Conservation (phyloP, 2,329 filamentous ascomycete genomes). For the Clonostachys byssicola region DNA sequence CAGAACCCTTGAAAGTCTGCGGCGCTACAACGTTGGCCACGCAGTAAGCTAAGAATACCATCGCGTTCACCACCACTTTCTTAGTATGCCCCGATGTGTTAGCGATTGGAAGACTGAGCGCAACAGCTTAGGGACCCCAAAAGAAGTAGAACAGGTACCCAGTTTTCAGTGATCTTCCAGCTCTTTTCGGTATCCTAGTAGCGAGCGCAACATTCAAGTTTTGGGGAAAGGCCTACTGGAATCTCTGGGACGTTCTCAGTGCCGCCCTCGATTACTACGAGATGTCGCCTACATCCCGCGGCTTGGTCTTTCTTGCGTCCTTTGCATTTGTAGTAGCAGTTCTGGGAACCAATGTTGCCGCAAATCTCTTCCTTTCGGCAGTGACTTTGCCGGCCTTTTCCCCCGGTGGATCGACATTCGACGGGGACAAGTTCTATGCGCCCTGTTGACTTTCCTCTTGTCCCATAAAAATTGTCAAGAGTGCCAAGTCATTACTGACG, state of each 20-base stretch:
- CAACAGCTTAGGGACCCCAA: neutral
- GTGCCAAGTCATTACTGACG: conserved; percentile 12
- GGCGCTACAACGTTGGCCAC: too few relatives aligned
- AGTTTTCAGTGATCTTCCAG: conserved; percentile 14
- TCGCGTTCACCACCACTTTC: too few relatives aligned
- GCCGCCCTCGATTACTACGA: conserved; percentile 25
- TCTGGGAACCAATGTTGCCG: conserved; percentile 15
- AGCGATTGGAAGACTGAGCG: neutral
- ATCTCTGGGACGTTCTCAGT: conserved; percentile 23
- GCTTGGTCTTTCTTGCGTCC: conserved; percentile 21
- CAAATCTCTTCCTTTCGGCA: conserved; percentile 25
- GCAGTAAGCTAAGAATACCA: too few relatives aligned
- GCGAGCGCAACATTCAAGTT: conserved; percentile 24
- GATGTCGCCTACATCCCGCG: conserved; percentile 16
- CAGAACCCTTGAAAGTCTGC: too few relatives aligned
- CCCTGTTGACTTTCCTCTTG: conserved; percentile 17
- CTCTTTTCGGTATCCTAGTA: conserved; percentile 18
- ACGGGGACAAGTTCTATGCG: conserved; percentile 21
- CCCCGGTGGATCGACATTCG: conserved; percentile 22
- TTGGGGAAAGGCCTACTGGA: conserved; percentile 27
- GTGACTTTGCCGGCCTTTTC: conserved; percentile 22
- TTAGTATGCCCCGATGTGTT: too few relatives aligned
- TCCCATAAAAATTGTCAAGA: conserved; percentile 22
- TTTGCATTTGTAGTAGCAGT: conserved; percentile 12
- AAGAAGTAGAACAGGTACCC: conserved; percentile 4